Base-by-base conservation (phyloP, 352 stramenopile species). In the Phytophthora hybrid region DNA sequence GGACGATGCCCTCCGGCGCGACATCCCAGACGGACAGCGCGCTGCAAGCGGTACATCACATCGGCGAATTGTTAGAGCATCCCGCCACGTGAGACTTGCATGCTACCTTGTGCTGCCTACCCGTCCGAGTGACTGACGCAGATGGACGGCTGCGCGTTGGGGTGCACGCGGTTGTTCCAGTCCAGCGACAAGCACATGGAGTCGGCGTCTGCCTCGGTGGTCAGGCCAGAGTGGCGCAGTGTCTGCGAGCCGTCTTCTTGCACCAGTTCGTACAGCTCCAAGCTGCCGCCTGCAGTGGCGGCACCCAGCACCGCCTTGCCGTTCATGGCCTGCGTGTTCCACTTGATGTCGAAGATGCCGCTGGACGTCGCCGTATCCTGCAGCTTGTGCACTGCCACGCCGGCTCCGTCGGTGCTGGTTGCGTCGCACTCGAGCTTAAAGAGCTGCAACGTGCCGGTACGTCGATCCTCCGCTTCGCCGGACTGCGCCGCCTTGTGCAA, bases 301-400 rank as follows among this genome's bases (percentile, higher is more conserved):
- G 85, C 74, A 3, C 78, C 88, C 18, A 96, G 64, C 58, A 95
- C 37, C 23, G 82, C 85, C 34, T 85, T 87, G 49, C 76, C 78
- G 10, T 84, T 73, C 41, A 93, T 75, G 3, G 47, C 59, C 54
- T 91, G 74, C 9, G 80, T 66, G 8, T 83, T 87, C 89, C 89
- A 96, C 64, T 96, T 96, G 70, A 93, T 90, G 57, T 96, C 89
- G 29, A 96, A 94, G 29, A 96, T 77, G 29, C 89, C 89, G 58
- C 84, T 93, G n/a, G 73, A 74, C 6, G 82, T 83, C 49, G 73
- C 66, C 14, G 81, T 65, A 52, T 87, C 74, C 47, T 92, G 68
- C 19, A 77, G 37, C 57, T 93, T 89, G n/a, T 39, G 58, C 52
- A 92, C 75, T 7, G 63, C 47, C 14, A 94, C 79, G 19, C 44